Conservation (phyloP, 2,329 filamentous ascomycete species). For the Metarhizium rileyi region DNA sequence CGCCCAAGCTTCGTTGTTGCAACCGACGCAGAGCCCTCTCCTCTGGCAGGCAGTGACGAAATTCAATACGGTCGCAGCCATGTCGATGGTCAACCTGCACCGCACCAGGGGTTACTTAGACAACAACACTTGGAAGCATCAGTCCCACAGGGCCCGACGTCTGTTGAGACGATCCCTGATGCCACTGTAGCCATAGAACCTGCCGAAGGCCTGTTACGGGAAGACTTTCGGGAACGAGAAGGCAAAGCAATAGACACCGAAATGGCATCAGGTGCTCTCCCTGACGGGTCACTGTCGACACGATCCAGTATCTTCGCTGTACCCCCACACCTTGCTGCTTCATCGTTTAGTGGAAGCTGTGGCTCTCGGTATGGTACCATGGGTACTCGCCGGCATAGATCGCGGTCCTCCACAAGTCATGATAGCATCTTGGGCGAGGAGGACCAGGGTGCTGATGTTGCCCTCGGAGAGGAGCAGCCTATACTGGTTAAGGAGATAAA, state of each 20-base stretch:
- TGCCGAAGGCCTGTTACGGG: constrained; percentile 1
- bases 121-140: constrained; percentile 42
- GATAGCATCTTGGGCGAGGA: constrained; percentile 12
- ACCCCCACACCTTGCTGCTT: constrained; percentile 53
- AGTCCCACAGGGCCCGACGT: constrained; percentile 10
- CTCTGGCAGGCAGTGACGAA: constrained; percentile 15
- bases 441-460: constrained; percentile 17
- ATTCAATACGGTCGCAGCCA: constrained; percentile 32
- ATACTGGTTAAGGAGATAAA: constrained; percentile 84
- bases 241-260: constrained; percentile 38
- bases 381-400: constrained; percentile 18
- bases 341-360: constrained; percentile 65
- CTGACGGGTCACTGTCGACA: constrained; percentile 18
- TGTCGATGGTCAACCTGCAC: constrained; percentile 24
- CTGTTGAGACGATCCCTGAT: not conserved
- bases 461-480: constrained; percentile 40
- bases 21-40: constrained; percentile 34
- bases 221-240: constrained; percentile 23
- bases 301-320: constrained; percentile 42
- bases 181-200: not conserved
- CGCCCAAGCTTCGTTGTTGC: constrained; percentile 63
- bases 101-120: constrained; percentile 36
- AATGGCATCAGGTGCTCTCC: constrained; percentile 22
- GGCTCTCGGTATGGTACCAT: constrained; percentile 46
- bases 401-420: constrained; percentile 38